Base-by-base conservation (phyloP, 2,329 filamentous ascomycete genomes). In the Sclerotinia trifoliorum region DNA sequence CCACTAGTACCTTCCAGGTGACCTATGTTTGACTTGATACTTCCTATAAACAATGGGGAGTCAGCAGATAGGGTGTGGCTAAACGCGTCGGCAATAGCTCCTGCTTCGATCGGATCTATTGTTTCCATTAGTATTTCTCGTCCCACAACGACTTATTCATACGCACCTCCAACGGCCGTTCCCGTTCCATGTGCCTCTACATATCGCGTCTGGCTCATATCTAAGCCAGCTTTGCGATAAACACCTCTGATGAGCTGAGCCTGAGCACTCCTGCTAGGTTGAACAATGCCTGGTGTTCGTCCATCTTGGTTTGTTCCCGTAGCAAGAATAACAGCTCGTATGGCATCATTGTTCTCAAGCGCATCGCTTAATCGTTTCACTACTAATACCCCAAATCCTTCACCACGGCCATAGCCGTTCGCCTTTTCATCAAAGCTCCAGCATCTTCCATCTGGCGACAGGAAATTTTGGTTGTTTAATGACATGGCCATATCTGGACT, bases 331-430 rank as follows among this genome's bases (percentile, higher is more conserved):
- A 60, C 54, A 35, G 64, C 64, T 13, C 52, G 39, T 13, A 66
- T 42, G 19, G 11, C 15, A 51, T 66, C 54, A 6, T 35, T 44
- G 21, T 60, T 32, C 11, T 79, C 78, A 7, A 89, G 71, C 0
- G 88, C 88, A 74, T 87, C 83, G 7, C 80, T 78, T 0, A 90
- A 77, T 2, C 81, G 81, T 76, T 90, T 90, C 55, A 90, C 74
- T 5, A 89, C 73, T 1, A 90, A 75, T 17, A 85, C 81, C 0
- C 82, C 85, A 32, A 85, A 80, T 1, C 87, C 88, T 73, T 90
- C 88, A 1, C 87, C 88, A 46, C 87, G 81, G 0, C 83, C 86
- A 73, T 90, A 90, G 1, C 88, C 88, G 68, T 86, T 84, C 5
- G 68, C 88, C 1, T 82, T 80, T 26, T 80, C 73, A 70, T 89